Conservation (phyloP, 306 rosid species). For the Carpinus viminea region DNA sequence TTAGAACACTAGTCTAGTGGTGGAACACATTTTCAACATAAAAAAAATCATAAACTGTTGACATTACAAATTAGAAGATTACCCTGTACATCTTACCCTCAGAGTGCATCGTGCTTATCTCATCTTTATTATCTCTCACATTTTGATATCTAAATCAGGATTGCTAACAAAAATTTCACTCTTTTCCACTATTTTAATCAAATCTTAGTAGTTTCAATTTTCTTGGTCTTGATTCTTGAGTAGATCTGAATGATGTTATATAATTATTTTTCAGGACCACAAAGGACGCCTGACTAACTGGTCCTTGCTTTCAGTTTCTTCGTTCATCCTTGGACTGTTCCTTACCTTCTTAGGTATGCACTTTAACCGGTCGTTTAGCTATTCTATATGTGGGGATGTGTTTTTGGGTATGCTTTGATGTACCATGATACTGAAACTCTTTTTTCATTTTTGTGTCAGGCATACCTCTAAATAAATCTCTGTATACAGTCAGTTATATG, state of each 20-base stretch:
- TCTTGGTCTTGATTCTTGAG: not conserved
- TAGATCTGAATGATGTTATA: constrained; percentile 17
- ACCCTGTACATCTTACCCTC: not conserved
- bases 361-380: constrained; percentile 6
- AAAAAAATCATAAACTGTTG: not conserved
- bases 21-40: not conserved
- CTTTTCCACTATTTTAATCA: constrained; percentile 6
- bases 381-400: constrained; percentile 7
- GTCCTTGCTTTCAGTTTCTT: constrained; percentile 53
- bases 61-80: not conserved
- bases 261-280: constrained; percentile 65
- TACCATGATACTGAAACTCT: not conserved
- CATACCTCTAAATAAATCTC: constrained; percentile 72
- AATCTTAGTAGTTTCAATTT: constrained; percentile 5
- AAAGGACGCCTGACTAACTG: constrained; percentile 59
- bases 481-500: constrained; percentile 86
- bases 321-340: constrained; percentile 55
- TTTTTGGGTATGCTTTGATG: not conserved
- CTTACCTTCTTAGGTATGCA: constrained; percentile 53
- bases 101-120: not conserved
- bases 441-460: constrained; percentile 49
- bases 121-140: not conserved
- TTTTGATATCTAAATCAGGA: not conserved
- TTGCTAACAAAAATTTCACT: not conserved
- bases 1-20: not conserved